Evolutionary conservation across 73 alveolate genomes (phyloP), one percentile per base, ranked within the genome.

Genomic region (Strombidium stylifer): DNA sequence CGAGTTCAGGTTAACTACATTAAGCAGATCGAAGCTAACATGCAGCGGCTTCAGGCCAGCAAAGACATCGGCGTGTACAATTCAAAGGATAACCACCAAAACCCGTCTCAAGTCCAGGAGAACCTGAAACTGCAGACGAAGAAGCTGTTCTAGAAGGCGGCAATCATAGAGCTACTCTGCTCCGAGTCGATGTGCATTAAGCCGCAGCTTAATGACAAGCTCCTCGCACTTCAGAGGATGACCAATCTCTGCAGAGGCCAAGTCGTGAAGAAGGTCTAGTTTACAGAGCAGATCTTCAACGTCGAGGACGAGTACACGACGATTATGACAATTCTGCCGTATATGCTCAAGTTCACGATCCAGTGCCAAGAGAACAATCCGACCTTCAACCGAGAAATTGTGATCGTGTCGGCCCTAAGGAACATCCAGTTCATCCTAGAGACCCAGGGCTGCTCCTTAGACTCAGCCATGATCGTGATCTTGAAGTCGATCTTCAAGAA

Each of bases 381-480:
- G 4, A 48, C 60, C 15, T 50, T 55, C 28, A 36, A 37, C 14
- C 54, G 25, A 16, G 69, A 76, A 45, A 73, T 35, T 2, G 88
- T 76, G 23, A 34, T 41, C 42, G 42, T 76, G 21, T 57, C 71
- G 3, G 69, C 66, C n/a, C 34, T 76, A 1, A 76, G 56, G 32
- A n/a, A 49, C 0, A n/a, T 76, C 5, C 82, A 76, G 31, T 76
- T 65, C 46, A 25, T 76, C n/a, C 45, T 76, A 10, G 88, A 76
- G 51, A 76, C 75, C 10, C 11, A 68, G 30, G 88, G 88, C 16
- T 76, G 88, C 21, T 61, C 88, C 12, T 42, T 76, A 16, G 88
- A 76, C 56, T 28, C 10, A 46, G 28, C 77, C 8, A 76, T 76
- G 58, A 72, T 76, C 16, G 47, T 28, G 37, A 76, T 76, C 15